Conservation (phyloP, 2,329 filamentous ascomycete species). For the Ophiosphaerella narmari region DNA sequence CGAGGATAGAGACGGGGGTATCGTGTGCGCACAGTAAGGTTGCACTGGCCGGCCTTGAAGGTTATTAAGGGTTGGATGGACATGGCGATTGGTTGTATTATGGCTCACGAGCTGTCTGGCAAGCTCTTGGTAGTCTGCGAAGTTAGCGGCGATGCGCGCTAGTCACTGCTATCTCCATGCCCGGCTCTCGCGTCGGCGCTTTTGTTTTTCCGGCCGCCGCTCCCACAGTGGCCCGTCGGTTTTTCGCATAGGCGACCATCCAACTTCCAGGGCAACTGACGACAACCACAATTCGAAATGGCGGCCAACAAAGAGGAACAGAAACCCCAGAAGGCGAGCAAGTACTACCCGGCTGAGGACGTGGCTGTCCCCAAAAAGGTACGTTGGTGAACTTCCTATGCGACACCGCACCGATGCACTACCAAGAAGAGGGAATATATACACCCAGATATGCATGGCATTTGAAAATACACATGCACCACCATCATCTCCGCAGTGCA, state of each 20-base stretch:
- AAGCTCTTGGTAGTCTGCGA: background rate
- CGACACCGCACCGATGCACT: slow-evolving; percentile 17
- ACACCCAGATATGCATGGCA: background rate
- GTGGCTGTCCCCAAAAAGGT: slow-evolving; percentile 91
- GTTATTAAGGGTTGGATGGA: slow-evolving; percentile 85
- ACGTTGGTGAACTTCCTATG: slow-evolving; percentile 55
- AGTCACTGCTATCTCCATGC: no score
- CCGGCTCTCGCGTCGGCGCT: no score
- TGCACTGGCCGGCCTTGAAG: slow-evolving; percentile 93
- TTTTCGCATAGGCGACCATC: background rate
- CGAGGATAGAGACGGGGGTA: background rate
- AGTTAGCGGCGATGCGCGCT: slow-evolving; percentile 10
- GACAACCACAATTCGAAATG: slow-evolving; percentile 66
- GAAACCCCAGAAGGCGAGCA: slow-evolving; percentile 81
- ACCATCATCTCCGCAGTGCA: background rate
- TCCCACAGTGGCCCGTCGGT: no score
- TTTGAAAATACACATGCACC: background rate
- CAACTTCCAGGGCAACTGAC: slow-evolving; percentile 30
- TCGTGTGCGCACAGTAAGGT: slow-evolving; percentile 70
- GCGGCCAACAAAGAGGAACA: slow-evolving; percentile 54
- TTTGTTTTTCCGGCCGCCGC: no score
- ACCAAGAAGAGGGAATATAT: slow-evolving; percentile 14
- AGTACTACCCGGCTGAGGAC: slow-evolving; percentile 98
- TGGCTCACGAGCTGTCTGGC: slow-evolving; percentile 25
- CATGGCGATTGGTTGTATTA: slow-evolving; percentile 58